Evolutionary conservation across 2,329 filamentous ascomycete species (phyloP).

Genomic region (Ascochyta lentis): DNA sequence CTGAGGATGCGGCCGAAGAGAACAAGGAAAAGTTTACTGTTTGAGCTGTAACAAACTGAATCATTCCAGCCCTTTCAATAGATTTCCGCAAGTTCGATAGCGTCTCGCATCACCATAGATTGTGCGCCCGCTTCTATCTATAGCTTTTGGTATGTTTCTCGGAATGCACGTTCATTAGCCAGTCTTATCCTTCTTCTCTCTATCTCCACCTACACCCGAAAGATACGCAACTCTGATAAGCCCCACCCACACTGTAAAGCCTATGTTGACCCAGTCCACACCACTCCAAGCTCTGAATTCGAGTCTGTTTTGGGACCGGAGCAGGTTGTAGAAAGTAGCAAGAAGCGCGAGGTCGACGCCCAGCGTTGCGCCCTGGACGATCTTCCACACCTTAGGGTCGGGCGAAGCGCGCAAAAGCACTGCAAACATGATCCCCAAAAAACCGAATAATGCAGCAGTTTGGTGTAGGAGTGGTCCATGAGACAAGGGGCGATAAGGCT

Average conservation of each 20-base stretch:
- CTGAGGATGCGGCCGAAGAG: slow-evolving; percentile 24
- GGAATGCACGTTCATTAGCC: not conserved
- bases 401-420: slow-evolving; percentile 12
- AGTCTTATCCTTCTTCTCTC: not conserved
- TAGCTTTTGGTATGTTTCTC: not conserved
- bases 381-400: slow-evolving; percentile 18
- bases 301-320: slow-evolving; percentile 2
- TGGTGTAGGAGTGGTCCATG: slow-evolving; percentile 16
- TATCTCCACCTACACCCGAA: slow-evolving; percentile 6
- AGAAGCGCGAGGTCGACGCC: slow-evolving; percentile 14
- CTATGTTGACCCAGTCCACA: slow-evolving; percentile 15
- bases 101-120: not conserved
- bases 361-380: slow-evolving; percentile 18
- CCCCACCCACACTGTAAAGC: slow-evolving; percentile 18
- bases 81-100: not conserved
- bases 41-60: not conserved
- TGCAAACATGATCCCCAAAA: slow-evolving; percentile 14
- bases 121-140: too few species aligned
- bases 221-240: slow-evolving; percentile 13
- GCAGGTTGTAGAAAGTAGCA: not conserved
- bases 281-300: not conserved
- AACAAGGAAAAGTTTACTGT: slow-evolving; percentile 31
- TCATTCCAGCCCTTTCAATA: not conserved
- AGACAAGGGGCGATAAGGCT: not conserved
- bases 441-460: slow-evolving; percentile 11